Percentiles rank a stretch among this genome's conserved stretches.
These are phyloP conservation scores for Kuraishia molischiana DNA, from an alignment of 805 yeast species.

Conservation along the genomic window DNA sequence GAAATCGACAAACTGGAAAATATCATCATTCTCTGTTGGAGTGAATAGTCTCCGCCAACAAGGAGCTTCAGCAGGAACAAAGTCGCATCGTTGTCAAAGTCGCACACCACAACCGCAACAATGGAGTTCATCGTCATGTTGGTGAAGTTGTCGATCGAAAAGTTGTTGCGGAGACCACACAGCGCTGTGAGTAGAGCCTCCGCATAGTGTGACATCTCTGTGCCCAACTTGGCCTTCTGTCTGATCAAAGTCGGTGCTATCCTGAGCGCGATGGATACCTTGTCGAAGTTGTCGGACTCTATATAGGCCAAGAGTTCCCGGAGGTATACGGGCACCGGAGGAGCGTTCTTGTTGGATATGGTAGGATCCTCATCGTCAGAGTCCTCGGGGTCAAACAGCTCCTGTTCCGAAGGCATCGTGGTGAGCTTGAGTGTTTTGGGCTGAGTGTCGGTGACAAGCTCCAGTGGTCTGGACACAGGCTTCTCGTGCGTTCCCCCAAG, in stretches of 20 bases:
- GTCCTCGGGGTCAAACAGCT: constrained; percentile 23
- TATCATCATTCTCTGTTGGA: constrained; percentile 67
- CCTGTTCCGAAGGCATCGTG: constrained; percentile 1
- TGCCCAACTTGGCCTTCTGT: constrained; percentile 49
- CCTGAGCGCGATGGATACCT: constrained; percentile 36
- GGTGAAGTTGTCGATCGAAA: constrained; percentile 50
- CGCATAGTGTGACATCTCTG: constrained; percentile 52
- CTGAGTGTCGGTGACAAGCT: not conserved
- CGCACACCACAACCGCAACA: constrained; percentile 51
- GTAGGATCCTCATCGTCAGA: constrained; percentile 50
- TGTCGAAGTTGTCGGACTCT: constrained; percentile 37
- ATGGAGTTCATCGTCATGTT: constrained; percentile 54
- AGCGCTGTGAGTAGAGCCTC: constrained; percentile 41
- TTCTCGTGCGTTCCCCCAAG: not conserved
- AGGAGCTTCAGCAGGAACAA: constrained; percentile 36
- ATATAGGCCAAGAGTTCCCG: constrained; percentile 60
- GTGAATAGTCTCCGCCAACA: constrained; percentile 65
- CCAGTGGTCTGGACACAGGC: not conserved
- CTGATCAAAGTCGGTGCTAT: constrained; percentile 51
- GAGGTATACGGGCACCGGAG: constrained; percentile 53
- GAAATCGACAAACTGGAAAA: constrained; percentile 61
- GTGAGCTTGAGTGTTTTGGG: not conserved
- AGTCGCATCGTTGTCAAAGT: constrained; percentile 27
- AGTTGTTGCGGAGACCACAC: constrained; percentile 45
- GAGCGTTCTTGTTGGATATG: constrained; percentile 20